These are phyloP conservation scores for Fragaria ananassa DNA, from an alignment of 306 rosid genomes.

Conservation along the genomic window DNA sequence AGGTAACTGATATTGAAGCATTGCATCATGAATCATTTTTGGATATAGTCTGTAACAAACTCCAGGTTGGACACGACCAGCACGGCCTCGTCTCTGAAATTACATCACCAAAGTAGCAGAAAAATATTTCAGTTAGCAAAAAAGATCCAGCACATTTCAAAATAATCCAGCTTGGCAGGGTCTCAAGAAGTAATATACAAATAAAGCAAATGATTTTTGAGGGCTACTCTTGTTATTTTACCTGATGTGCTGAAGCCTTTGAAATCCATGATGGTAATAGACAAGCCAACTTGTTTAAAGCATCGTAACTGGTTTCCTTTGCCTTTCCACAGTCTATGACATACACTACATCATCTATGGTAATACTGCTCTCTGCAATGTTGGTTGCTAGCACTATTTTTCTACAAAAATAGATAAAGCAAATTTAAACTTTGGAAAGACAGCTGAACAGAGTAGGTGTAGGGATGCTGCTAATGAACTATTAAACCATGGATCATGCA, in stretches of 20 bases:
- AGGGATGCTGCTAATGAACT: constrained; percentile 1
- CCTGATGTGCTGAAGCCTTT: constrained; percentile 98
- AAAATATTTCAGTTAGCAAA: background rate
- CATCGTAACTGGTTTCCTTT: constrained; percentile 97
- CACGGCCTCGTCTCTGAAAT: constrained; percentile 95
- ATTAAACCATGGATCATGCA: background rate
- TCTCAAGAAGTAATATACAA: background rate
- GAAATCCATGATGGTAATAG: constrained; percentile 95
- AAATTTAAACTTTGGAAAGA: constrained; percentile 22
- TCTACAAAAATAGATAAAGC: constrained; percentile 46
- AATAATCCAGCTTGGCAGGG: background rate
- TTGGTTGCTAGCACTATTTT: constrained; percentile 96
- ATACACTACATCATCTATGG: constrained; percentile 90
- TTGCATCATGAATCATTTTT: constrained; percentile 74
- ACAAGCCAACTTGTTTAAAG: constrained; percentile 92
- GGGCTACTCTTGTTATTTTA: constrained; percentile 25
- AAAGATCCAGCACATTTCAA: background rate
- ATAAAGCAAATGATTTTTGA: constrained; percentile 9
- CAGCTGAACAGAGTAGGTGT: constrained; percentile 13
- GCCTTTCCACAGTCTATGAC: constrained; percentile 99
- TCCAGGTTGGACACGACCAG: constrained; percentile 98
- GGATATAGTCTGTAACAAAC: constrained; percentile 90
- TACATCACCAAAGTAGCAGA: constrained; percentile 23
- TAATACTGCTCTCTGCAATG: constrained; percentile 98
- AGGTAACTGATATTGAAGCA: constrained; percentile 88